phyloP scores from a whole-genome alignment of 2,329 filamentous ascomycete species.

The Pseudofabraea citricarpa region DNA sequence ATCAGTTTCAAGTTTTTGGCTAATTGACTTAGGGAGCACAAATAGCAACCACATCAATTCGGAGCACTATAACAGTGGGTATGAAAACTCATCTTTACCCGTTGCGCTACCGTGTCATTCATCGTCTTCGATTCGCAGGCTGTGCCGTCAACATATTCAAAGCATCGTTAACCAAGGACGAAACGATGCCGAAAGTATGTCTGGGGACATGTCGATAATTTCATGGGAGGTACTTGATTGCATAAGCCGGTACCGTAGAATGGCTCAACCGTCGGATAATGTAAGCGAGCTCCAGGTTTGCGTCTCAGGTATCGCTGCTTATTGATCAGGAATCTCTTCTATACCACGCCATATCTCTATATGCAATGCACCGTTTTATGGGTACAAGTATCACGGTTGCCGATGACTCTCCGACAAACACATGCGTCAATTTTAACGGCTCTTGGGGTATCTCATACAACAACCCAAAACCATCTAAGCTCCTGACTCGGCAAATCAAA shows the following conservation, averaged over 20 bases:
- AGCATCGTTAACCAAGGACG: background rate
- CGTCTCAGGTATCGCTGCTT: no score
- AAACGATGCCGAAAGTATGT: background rate
- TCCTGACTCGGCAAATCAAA: constrained; percentile 10
- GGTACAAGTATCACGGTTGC: constrained; percentile 4
- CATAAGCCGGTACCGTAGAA: background rate
- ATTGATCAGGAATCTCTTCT: background rate
- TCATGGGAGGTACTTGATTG: background rate
- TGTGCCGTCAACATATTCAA: background rate
- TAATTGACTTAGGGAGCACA: background rate
- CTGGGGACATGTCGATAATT: background rate
- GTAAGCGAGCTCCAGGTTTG: no score
- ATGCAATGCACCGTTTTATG: constrained; percentile 7
- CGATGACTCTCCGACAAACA: background rate
- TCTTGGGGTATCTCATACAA: background rate
- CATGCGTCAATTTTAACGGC: background rate
- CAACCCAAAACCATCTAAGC: constrained; percentile 3
- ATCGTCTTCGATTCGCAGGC: background rate
- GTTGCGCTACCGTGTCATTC: background rate
- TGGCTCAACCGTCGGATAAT: background rate
- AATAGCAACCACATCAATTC: no score
- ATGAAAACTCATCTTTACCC: background rate
- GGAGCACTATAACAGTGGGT: background rate
- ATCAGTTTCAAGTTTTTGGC: background rate
- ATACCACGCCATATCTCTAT: constrained; percentile 6